Evolutionary conservation across 2,329 filamentous ascomycete species (phyloP), one percentile per base, ranked within the genome.

Genomic region (Alternaria arbusti): DNA sequence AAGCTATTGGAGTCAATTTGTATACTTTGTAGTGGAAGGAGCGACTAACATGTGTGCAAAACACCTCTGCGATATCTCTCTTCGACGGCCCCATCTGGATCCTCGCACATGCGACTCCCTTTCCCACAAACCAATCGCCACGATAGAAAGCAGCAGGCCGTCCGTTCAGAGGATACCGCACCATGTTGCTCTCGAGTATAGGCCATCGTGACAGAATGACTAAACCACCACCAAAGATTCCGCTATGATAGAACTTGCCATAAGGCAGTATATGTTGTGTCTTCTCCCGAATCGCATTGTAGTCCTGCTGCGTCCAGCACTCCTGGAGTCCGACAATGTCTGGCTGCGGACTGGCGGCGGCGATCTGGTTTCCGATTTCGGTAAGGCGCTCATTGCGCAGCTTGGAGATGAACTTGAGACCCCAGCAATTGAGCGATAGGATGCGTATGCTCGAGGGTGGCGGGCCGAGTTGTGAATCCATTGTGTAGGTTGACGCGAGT

Each of bases 91-190:
- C 92, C 69, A 91, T 90, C 5, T 91, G 85, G 70, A 98, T 91
- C 66, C 87, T 87, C 3, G 95, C 95, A 75, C 88, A 91, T 7
- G 95, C 96, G 45, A 98, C 89, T 15, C 96, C 96, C 79, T 98
- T 98, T 0, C 96, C 96, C 10, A 97, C 94, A 76, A 90, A 98
- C 93, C 95, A 98, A 80, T 98, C 95, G 11, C 96, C 96, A 64
- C 95, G 86, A 82, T 91, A 97, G 81, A 98, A 97, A 5, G 95
- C 95, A 10, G 94, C 95, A 6, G 96, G 96, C 17, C 95, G 88
- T 17, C 96, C 96, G 79, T 97, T 97, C 57, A 99, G 86, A n/a
- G 93, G 89, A 78, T 97, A 99, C 4, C 85, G 86, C 70, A 89
- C 86, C 93, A 98, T 97, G 74, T 86, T 89, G 79, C 90, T 94